These are phyloP conservation scores for Podaxis sp. DNA, from an alignment of 768 basidiomycete genomes.

Conservation along the genomic window DNA sequence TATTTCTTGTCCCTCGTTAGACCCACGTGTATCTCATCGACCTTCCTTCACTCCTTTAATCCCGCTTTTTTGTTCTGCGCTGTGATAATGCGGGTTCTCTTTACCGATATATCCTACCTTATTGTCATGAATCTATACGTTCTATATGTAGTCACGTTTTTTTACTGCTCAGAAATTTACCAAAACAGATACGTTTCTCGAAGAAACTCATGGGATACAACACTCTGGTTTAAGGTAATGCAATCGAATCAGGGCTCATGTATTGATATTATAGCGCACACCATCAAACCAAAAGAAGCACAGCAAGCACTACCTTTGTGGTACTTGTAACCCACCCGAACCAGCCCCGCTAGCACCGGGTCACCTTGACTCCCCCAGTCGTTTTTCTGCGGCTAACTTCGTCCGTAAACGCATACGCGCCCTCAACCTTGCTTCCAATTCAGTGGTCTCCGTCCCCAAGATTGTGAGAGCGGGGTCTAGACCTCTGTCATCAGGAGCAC, in stretches of 20 bases:
- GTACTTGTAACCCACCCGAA: constrained; percentile 16
- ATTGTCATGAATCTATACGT: constrained; percentile 11
- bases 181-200: not conserved
- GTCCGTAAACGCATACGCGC: constrained; percentile 47
- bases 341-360: not conserved
- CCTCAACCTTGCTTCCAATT: constrained; percentile 46
- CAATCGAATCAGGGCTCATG: not conserved
- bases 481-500: constrained; percentile 15
- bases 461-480: constrained; percentile 17
- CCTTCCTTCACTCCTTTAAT: constrained; percentile 10
- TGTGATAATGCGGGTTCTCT: constrained; percentile 13
- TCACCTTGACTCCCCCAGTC: constrained; percentile 10
- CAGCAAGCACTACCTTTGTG: constrained; percentile 19
- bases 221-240: not conserved
- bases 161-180: not conserved
- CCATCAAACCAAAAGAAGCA: not conserved
- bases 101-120: constrained; percentile 11
- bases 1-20: constrained; percentile 10
- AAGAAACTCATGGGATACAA: not conserved
- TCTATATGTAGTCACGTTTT: constrained; percentile 12
- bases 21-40: constrained; percentile 7
- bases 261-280: not conserved
- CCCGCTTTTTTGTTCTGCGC: constrained; percentile 5
- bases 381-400: constrained; percentile 47
- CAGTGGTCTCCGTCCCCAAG: constrained; percentile 24